Conservation (phyloP, 2,329 filamentous ascomycete species). For the Claviceps citrina region DNA sequence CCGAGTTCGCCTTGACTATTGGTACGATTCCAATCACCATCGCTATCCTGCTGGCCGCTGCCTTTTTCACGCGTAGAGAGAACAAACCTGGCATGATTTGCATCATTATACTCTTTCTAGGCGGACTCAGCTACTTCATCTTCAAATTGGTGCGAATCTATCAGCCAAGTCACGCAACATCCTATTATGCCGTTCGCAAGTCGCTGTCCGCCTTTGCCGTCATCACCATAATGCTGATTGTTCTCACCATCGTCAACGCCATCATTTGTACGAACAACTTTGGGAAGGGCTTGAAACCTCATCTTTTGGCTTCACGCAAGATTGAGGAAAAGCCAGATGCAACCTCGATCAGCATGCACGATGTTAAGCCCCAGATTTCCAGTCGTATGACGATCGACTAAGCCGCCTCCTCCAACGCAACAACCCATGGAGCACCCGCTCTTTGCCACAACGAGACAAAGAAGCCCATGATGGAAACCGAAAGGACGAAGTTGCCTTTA, state of each 20-base stretch:
- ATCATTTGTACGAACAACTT: constrained; percentile 85
- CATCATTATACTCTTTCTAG: constrained; percentile 76
- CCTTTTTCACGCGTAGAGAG: constrained; percentile 72
- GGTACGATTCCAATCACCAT: constrained; percentile 87
- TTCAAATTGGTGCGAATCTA: constrained; percentile 99
- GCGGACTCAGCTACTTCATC: constrained; percentile 83
- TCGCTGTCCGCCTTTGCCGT: constrained; percentile 88
- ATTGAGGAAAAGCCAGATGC: constrained; percentile 40
- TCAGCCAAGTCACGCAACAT: constrained; percentile 37
- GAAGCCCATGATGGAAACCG: not conserved
- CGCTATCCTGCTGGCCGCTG: constrained; percentile 69
- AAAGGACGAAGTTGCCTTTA: not conserved
- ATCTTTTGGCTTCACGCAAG: constrained; percentile 46
- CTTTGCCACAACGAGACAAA: not conserved
- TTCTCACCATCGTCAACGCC: constrained; percentile 77
- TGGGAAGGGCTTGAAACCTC: constrained; percentile 72
- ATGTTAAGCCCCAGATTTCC: constrained; percentile 39
- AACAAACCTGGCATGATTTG: constrained; percentile 60
- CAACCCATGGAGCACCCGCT: not conserved
- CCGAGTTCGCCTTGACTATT: constrained; percentile 75
- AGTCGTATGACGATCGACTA: constrained; percentile 49
- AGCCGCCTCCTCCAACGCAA: constrained; percentile 4
- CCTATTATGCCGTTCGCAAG: constrained; percentile 66
- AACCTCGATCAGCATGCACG: constrained; percentile 40
- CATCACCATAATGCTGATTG: constrained; percentile 75